Percentiles rank a stretch among this genome's conserved stretches.
Conservation (phyloP, 2,329 filamentous ascomycete genomes). For the Alternaria tenuissima region DNA sequence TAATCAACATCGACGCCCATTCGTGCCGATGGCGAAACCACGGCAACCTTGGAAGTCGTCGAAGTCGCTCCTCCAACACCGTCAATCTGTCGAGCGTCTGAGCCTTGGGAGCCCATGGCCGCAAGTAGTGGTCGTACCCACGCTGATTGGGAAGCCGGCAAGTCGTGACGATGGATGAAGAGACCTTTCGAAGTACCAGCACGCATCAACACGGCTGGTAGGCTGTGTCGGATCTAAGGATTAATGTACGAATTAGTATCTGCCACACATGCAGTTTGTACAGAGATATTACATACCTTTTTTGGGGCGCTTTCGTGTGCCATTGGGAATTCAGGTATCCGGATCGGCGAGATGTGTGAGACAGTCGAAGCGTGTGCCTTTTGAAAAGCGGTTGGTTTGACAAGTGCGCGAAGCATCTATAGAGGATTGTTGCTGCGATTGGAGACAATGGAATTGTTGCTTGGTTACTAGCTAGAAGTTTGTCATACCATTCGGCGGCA, state of each 20-base stretch:
- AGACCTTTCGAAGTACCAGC: slow-evolving; percentile 53
- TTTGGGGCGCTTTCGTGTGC: slow-evolving; percentile 18
- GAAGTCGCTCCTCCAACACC: slow-evolving; percentile 74
- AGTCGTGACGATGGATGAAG: slow-evolving; percentile 58
- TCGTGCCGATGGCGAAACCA: slow-evolving; percentile 62
- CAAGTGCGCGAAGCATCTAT: slow-evolving; percentile 18
- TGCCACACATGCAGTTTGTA: no score
- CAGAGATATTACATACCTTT: slow-evolving; percentile 8
- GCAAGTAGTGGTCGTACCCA: slow-evolving; percentile 59
- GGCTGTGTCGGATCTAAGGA: slow-evolving; percentile 15
- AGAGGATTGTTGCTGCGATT: not conserved
- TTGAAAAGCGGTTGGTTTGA: not conserved
- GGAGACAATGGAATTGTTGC: no score
- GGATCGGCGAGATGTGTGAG: slow-evolving; percentile 8
- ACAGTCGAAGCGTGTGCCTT: slow-evolving; percentile 10
- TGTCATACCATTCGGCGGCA: no score
- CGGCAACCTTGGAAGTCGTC: slow-evolving; percentile 73
- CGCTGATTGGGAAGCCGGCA: slow-evolving; percentile 51
- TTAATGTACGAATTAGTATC: no score
- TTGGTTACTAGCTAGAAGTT: no score
- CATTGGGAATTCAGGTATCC: slow-evolving; percentile 17
- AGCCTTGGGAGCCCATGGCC: slow-evolving; percentile 71
- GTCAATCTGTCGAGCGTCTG: slow-evolving; percentile 73
- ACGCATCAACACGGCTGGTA: slow-evolving; percentile 52
- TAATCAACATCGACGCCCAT: slow-evolving; percentile 67